phyloP scores from a whole-genome alignment of 306 rosid genomes.

The Lotus japonicus region DNA sequence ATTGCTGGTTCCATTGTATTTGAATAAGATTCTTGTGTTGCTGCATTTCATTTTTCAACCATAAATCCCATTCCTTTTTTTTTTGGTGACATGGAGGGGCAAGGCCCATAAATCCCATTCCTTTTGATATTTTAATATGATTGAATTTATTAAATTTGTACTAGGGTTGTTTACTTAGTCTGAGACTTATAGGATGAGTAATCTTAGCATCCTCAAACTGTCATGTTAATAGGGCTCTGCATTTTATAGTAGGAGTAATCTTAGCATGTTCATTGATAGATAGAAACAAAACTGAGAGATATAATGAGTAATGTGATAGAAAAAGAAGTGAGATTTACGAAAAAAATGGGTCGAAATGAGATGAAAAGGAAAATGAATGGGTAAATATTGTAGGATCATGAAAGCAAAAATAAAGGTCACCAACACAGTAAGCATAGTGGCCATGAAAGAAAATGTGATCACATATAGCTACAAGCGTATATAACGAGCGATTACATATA shows the following conservation, averaged over 20 bases:
- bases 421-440: not conserved
- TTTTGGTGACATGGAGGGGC: too few relatives aligned
- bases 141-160: not conserved
- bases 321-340: too few relatives aligned
- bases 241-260: not conserved
- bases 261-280: not conserved
- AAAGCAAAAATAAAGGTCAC: not conserved
- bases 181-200: not conserved
- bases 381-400: not conserved
- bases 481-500: not conserved
- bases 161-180: not conserved
- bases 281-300: too few relatives aligned
- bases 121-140: not conserved
- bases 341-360: too few relatives aligned
- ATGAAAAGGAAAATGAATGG: too few relatives aligned
- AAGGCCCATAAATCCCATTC: too few relatives aligned
- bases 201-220: not conserved
- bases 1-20: not conserved
- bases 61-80: too few relatives aligned
- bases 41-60: not conserved
- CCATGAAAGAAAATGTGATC: not conserved
- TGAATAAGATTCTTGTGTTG: not conserved
- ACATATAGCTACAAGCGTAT: too few relatives aligned
- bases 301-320: too few relatives aligned
- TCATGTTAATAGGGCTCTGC: not conserved